These are phyloP conservation scores for Asterionellopsis glacialis DNA, from an alignment of 108 stramenopile species.

Conservation along the genomic window DNA sequence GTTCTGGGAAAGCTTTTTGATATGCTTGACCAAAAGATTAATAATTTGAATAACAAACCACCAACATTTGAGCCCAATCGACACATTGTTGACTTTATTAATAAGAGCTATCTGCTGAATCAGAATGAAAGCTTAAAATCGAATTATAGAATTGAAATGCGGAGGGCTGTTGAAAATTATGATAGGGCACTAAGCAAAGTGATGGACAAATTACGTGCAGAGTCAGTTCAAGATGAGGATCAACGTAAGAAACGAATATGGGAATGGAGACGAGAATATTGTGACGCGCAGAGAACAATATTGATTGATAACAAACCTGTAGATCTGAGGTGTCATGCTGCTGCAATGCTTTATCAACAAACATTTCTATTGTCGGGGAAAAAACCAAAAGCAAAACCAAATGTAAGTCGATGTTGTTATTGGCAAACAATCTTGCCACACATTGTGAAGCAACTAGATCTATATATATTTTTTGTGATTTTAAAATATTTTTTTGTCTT, in stretches of 20 bases:
- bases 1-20: background rate
- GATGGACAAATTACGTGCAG: too few relatives aligned
- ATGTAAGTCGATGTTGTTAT: too few relatives aligned
- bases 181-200: background rate
- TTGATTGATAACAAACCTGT: background rate
- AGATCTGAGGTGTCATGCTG: background rate
- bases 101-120: background rate
- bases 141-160: background rate
- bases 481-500: background rate
- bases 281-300: background rate
- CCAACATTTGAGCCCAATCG: background rate
- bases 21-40: background rate
- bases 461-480: too few relatives aligned
- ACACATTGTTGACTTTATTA: background rate
- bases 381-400: too few relatives aligned
- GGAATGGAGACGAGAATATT: background rate
- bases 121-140: background rate
- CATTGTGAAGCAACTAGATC: too few relatives aligned
- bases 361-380: too few relatives aligned
- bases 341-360: background rate
- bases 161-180: background rate
- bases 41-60: background rate
- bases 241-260: too few relatives aligned
- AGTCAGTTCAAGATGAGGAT: background rate
- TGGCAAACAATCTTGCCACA: too few relatives aligned